Conservation (phyloP, 176 grass and related monocot species). For the Lolium perenne region DNA sequence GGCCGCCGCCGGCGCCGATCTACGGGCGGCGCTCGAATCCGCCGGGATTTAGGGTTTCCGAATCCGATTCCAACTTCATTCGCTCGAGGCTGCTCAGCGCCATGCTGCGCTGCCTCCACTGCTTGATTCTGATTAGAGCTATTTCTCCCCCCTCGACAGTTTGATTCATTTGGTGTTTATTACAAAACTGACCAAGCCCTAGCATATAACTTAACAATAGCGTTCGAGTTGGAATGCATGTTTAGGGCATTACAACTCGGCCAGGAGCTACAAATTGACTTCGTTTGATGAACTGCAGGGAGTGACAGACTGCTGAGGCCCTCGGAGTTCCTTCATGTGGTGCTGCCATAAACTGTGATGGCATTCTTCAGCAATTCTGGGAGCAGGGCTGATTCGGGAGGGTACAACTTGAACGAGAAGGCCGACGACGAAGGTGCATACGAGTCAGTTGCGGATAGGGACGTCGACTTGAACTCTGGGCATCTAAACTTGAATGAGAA, state of each 20-base stretch:
- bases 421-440: slow-evolving; percentile 57
- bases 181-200: slow-evolving; percentile 28
- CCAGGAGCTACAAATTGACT: slow-evolving; percentile 46
- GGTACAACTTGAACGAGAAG: slow-evolving; percentile 84
- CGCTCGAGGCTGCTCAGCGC: slow-evolving; percentile 3
- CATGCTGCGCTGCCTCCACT: slow-evolving; percentile 19
- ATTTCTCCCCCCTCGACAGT: not conserved
- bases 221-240: slow-evolving; percentile 18
- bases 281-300: slow-evolving; percentile 65
- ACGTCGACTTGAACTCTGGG: slow-evolving; percentile 61
- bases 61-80: slow-evolving; percentile 30
- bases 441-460: slow-evolving; percentile 54
- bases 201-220: not conserved
- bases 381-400: slow-evolving; percentile 68
- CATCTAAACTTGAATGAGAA: slow-evolving; percentile 82
- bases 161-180: slow-evolving; percentile 25
- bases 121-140: slow-evolving; percentile 38
- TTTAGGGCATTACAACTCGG: slow-evolving; percentile 20
- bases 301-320: slow-evolving; percentile 46
- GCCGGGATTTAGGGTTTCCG: slow-evolving; percentile 54
- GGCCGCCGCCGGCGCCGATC: slow-evolving; percentile 46
- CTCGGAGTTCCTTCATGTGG: slow-evolving; percentile 43
- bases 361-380: slow-evolving; percentile 94
- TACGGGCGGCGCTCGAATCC: slow-evolving; percentile 22
- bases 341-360: slow-evolving; percentile 60